These are phyloP conservation scores for Cucurbita argyrosperma DNA, from an alignment of 306 rosid species.

Conservation along the genomic window DNA sequence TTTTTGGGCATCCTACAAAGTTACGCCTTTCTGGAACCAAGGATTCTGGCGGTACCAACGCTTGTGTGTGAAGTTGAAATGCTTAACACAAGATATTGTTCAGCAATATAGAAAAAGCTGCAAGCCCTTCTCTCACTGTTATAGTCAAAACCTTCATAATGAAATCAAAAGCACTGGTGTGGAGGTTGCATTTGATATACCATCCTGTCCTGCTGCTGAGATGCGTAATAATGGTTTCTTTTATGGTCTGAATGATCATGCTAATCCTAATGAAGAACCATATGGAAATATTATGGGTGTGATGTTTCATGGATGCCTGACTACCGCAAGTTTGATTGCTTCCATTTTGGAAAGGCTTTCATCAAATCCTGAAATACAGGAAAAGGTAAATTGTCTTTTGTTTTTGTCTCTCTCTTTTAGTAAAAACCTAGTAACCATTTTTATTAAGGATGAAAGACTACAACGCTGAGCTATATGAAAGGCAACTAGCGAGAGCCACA, in stretches of 20 bases:
- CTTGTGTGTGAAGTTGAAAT: slow-evolving; percentile 46
- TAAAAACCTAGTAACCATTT: not conserved
- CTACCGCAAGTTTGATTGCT: slow-evolving; percentile 44
- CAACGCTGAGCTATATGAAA: not conserved
- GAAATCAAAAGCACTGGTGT: slow-evolving; percentile 18
- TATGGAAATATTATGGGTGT: slow-evolving; percentile 54
- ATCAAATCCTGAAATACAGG: slow-evolving; percentile 46
- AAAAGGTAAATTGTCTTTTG: slow-evolving; percentile 33
- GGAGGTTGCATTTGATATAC: slow-evolving; percentile 17
- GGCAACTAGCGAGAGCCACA: not conserved
- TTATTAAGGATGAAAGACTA: not conserved
- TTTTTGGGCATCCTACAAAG: slow-evolving; percentile 60
- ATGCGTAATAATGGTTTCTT: slow-evolving; percentile 19
- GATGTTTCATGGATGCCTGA: slow-evolving; percentile 72
- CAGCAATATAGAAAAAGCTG: slow-evolving; percentile 33
- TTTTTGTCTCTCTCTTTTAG: not conserved
- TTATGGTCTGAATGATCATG: slow-evolving; percentile 20
- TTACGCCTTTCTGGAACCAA: slow-evolving; percentile 58
- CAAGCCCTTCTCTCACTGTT: slow-evolving; percentile 24
- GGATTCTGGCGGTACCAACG: slow-evolving; percentile 68
- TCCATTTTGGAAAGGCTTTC: slow-evolving; percentile 43
- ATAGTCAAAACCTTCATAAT: slow-evolving; percentile 11
- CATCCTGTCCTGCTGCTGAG: slow-evolving; percentile 21
- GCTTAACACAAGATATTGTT: slow-evolving; percentile 60
- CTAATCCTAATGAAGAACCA: slow-evolving; percentile 35